A percentile compares a stretch with the other conserved stretches of the same genome.
Conservation (phyloP, 768 basidiomycete species). For the Rhodotorula graminis region DNA sequence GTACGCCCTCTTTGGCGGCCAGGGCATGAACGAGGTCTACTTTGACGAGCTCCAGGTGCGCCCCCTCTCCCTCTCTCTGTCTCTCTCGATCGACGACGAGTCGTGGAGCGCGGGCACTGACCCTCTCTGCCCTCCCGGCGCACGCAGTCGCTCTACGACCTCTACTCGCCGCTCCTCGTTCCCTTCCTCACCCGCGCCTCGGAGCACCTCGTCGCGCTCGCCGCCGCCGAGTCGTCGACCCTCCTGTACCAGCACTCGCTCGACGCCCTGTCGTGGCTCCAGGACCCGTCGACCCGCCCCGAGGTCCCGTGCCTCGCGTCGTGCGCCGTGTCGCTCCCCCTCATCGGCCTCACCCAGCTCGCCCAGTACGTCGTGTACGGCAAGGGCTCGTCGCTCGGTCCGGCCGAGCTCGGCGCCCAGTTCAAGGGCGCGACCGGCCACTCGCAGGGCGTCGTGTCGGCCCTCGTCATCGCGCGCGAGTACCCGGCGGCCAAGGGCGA, state of each 20-base stretch:
- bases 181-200: conserved; percentile 65
- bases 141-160: conserved; percentile 86
- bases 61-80: conserved; percentile 58
- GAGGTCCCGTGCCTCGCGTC: conserved; percentile 81
- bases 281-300: conserved; percentile 64
- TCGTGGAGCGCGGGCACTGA: too few relatives aligned
- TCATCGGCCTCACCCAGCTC: conserved; percentile 94
- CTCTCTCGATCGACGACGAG: conserved; percentile 63
- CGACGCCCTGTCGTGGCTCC: conserved; percentile 77
- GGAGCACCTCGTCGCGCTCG: conserved; percentile 55
- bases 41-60: conserved; percentile 79
- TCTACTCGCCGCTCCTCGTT: conserved; percentile 78
- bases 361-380: conserved; percentile 81
- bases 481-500: conserved; percentile 52
- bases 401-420: conserved; percentile 61
- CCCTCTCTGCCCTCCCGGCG: conserved; percentile 54
- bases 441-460: conserved; percentile 93
- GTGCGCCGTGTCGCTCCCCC: conserved; percentile 85
- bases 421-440: conserved; percentile 90
- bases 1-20: conserved; percentile 93
- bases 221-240: conserved; percentile 49
- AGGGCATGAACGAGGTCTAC: conserved; percentile 97
- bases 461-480: conserved; percentile 80
- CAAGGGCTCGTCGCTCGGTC: conserved; percentile 50
- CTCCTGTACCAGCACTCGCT: conserved; percentile 72